These are phyloP conservation scores for Cystobasidium sp. DNA, from an alignment of 1,284 basidiomycete genomes.

Conservation along the genomic window DNA sequence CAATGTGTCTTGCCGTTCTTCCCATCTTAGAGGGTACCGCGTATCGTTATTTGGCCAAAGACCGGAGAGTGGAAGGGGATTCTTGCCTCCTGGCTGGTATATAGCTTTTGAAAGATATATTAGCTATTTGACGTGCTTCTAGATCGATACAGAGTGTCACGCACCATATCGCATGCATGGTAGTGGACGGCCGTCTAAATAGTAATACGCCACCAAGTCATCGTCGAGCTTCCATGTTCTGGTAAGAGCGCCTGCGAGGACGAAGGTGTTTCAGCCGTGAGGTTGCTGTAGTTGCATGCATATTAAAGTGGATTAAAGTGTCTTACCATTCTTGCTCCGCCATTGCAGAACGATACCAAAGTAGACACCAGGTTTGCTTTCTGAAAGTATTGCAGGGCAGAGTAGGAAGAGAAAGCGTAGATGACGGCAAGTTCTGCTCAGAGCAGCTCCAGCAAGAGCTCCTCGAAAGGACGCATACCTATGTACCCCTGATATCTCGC, in stretches of 20 bases:
- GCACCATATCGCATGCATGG: slow-evolving; percentile 37
- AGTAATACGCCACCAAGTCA: slow-evolving; percentile 35
- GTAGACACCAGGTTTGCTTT: slow-evolving; percentile 31
- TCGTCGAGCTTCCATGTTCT: slow-evolving; percentile 31
- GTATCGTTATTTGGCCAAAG: slow-evolving; percentile 29
- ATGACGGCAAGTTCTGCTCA: too few relatives aligned
- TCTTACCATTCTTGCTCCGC: slow-evolving; percentile 32
- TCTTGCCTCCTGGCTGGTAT: slow-evolving; percentile 33
- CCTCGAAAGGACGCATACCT: not conserved
- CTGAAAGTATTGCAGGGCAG: slow-evolving; percentile 11
- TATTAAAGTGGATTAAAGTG: too few relatives aligned
- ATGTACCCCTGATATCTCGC: slow-evolving; percentile 25
- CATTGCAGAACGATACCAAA: slow-evolving; percentile 36
- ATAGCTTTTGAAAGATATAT: slow-evolving; percentile 17
- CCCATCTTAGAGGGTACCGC: slow-evolving; percentile 34
- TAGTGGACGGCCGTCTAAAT: slow-evolving; percentile 27
- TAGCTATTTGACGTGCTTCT: not conserved
- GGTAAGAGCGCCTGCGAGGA: slow-evolving; percentile 27
- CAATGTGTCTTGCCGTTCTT: not conserved
- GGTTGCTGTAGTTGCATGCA: too few relatives aligned
- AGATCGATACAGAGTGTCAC: not conserved
- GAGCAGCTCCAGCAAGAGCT: not conserved
- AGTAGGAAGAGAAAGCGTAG: not conserved
- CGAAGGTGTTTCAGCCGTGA: not conserved
- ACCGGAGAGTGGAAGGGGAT: slow-evolving; percentile 38